phyloP scores from a whole-genome alignment of 345 rosid species.

The Hibiscus syriacus region DNA sequence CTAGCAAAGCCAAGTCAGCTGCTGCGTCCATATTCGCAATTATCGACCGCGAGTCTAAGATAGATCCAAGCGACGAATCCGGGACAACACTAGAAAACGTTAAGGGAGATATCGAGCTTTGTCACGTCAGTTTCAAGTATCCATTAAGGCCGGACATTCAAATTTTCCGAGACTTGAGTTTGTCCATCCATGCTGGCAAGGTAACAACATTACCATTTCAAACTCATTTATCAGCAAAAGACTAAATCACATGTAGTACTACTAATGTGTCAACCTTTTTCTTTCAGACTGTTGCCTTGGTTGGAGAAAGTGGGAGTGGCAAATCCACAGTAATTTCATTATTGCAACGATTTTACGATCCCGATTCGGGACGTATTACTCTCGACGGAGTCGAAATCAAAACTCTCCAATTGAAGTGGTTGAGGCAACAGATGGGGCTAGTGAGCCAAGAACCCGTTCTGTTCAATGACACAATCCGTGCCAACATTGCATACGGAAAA shows the following conservation, averaged over 20 bases:
- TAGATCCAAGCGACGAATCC: no score
- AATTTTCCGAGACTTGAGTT: no score
- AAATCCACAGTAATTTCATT: constrained; percentile 66
- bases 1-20: constrained; percentile 46
- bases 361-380: constrained; percentile 64
- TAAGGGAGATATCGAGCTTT: constrained; percentile 63
- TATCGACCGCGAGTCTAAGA: no score
- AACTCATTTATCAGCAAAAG: not conserved
- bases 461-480: constrained; percentile 66
- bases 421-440: constrained; percentile 64
- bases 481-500: no score
- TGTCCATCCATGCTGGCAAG: constrained; percentile 68
- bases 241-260: no score
- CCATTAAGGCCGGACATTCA: constrained; percentile 68
- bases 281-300: constrained; percentile 68
- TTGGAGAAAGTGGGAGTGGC: constrained; percentile 85
- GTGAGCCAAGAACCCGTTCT: constrained; percentile 76
- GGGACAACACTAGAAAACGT: no score
- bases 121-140: constrained; percentile 60
- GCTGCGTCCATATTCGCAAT: constrained; percentile 64
- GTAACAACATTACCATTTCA: constrained; percentile 13
- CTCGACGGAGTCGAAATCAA: constrained; percentile 64
- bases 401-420: constrained; percentile 37
- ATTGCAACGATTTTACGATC: constrained; percentile 72
- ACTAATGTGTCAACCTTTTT: not conserved